Evolutionary conservation across 2,329 filamentous ascomycete genomes (phyloP).

Genomic region (Stagonosporopsis rhizophila): DNA sequence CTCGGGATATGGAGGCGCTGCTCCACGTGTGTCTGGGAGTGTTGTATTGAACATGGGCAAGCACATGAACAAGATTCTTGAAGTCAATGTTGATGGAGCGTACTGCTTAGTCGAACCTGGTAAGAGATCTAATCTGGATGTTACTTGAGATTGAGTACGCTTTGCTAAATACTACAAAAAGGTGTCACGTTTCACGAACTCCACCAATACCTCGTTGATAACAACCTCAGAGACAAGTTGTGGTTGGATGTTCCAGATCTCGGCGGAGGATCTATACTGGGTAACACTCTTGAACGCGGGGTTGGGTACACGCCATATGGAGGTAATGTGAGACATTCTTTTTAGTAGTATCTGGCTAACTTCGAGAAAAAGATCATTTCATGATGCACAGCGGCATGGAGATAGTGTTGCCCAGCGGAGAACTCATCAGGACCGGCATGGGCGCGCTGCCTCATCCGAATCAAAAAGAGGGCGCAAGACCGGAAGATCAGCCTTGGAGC

Average conservation of each 20-base stretch:
- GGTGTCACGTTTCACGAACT: slow-evolving; percentile 55
- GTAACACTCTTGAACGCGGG: slow-evolving; percentile 44
- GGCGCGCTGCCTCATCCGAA: slow-evolving; percentile 43
- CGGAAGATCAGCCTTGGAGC: slow-evolving; percentile 16
- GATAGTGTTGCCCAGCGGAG: slow-evolving; percentile 51
- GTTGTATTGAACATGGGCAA: slow-evolving; percentile 55
- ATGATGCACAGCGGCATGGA: slow-evolving; percentile 42
- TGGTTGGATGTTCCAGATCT: slow-evolving; percentile 53
- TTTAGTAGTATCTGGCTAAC: too few species aligned
- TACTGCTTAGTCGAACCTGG: slow-evolving; percentile 55
- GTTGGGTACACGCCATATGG: slow-evolving; percentile 44
- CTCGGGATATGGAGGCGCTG: slow-evolving; percentile 58
- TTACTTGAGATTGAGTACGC: too few species aligned
- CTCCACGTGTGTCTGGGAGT: slow-evolving; percentile 54
- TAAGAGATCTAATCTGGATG: neutral
- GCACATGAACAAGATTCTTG: slow-evolving; percentile 52
- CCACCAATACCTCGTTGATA: slow-evolving; percentile 51
- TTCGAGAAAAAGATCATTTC: too few species aligned
- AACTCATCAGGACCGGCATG: slow-evolving; percentile 52
- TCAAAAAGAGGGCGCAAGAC: slow-evolving; percentile 1
- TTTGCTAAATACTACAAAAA: too few species aligned
- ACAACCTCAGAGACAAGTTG: slow-evolving; percentile 44
- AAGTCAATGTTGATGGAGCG: slow-evolving; percentile 49
- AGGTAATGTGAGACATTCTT: neutral
- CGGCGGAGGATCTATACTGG: slow-evolving; percentile 41